phyloP scores from a whole-genome alignment of 495 filamentous ascomycete genomes.

The Jackrogersella multiformis region DNA sequence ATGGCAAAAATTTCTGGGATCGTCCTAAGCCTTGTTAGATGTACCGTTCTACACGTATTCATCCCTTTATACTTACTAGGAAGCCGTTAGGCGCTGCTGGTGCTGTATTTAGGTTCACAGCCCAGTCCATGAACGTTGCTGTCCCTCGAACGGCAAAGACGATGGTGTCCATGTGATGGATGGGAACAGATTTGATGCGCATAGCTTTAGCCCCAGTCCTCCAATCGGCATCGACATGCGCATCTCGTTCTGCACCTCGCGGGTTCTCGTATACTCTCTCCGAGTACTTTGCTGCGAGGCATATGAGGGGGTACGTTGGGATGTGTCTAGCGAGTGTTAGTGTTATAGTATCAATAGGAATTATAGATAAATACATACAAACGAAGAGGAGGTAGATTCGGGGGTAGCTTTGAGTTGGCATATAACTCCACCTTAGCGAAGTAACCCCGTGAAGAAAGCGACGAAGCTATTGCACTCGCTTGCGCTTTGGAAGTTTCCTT shows the following conservation, averaged over 20 bases:
- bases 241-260: conserved; percentile 63
- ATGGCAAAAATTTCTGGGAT: conserved; percentile 78
- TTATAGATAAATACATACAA: conserved; percentile 58
- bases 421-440: conserved; percentile 83
- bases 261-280: conserved; percentile 74
- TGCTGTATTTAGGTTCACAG: conserved; percentile 75
- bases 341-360: not conserved
- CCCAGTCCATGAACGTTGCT: conserved; percentile 83
- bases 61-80: conserved; percentile 55
- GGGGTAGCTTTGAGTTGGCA: conserved; percentile 78
- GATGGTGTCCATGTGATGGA: conserved; percentile 78
- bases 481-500: conserved; percentile 48
- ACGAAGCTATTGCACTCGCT: conserved; percentile 50
- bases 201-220: conserved; percentile 80
- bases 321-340: conserved; percentile 61
- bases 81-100: conserved; percentile 72
- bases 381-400: conserved; percentile 69
- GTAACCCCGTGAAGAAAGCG: conserved; percentile 61
- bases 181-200: conserved; percentile 78
- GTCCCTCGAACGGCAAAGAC: conserved; percentile 84
- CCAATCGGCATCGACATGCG: conserved; percentile 75
- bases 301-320: conserved; percentile 74
- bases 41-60: not conserved
- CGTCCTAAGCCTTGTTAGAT: conserved; percentile 62
- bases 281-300: conserved; percentile 78